Base-by-base conservation (phyloP, 2,329 filamentous ascomycete species). In the Acrodontium crateriforme region DNA sequence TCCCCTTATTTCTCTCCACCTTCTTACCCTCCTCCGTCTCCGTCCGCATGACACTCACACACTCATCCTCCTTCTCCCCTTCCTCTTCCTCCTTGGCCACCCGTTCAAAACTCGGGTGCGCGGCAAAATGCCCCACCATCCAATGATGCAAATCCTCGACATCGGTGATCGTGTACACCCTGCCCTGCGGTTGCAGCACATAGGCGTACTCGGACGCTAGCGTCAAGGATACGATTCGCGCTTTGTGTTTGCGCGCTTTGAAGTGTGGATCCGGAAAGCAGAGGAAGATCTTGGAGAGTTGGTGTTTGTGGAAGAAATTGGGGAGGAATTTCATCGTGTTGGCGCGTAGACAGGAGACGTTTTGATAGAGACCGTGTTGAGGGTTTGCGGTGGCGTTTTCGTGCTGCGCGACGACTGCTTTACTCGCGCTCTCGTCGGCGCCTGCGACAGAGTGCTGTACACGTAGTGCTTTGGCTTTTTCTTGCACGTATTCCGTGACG, bases 241-340 rank as follows among this genome's bases (percentile, higher is more conserved):
- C 85, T 59, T 98, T 98, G 63, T 95, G 89, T 57, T 98, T 98
- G 38, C 87, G 71, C 9, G 82, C 74, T 59, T 98, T 98, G 65
- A 98, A 98, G 57, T 98, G 89, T 34, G 89, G 89, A 49, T 98
- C 89, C 0, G 89, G 89, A 52, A 98, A 98, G 62, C 89, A 98
- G 45, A 98, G 80, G 55, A 98, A 98, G 50, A 95, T 81, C 51
- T 91, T 91, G 38, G 68, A 71, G 9, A 98, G 71, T 52, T 94
- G 85, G 9, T 60, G 65, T 46, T 76, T 79, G 30, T 59, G 62
- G 64, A 98, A 95, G 65, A 94, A 93, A 52, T 98, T 95, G 37
- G 91, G 87, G n/a, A 98, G 64, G 56, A 95, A 98, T 54, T 98
- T 98, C 89, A 98, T 98, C 4, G 83, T 82, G 60, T 98, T 98